Base-by-base conservation (phyloP, 2,329 filamentous ascomycete genomes). In the Chalaropsis ovoidea region DNA sequence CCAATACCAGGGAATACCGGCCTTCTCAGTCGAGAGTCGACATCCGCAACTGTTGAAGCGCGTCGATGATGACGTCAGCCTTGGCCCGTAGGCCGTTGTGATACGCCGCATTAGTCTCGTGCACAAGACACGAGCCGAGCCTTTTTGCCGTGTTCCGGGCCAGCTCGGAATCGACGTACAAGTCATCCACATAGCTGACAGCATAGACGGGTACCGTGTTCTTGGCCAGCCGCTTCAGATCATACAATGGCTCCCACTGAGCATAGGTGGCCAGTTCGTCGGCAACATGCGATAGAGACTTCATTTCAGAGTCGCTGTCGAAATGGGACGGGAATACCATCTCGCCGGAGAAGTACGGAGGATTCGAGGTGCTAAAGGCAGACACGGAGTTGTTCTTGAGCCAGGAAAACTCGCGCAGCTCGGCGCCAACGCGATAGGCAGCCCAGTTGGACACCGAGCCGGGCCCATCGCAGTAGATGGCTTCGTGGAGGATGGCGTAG, bases 251-350 rank as follows among this genome's bases (percentile, higher is more conserved):
- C 1, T 86, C 82, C 92, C 93, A 96, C 68, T 86, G 81, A 3
- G 80, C 75, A 56, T 82, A 82, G 0, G 78, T 71, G 0, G 92
- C 92, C 31, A 96, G 79, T 24, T 85, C 79, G 8, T 92, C 78
- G 0, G 90, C 90, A 0, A 85, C 86, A 11, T 83, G 78, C 65
- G 81, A 82, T 60, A 97, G 75, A 66, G 83, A 78, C n/a, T 77
- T 77, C 22, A 97, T 82, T 74, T 95, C 90, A 0, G 84, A 79
- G 71, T 90, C 93, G 17, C 86, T 86, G 45, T 91, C 84, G 70
- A 96, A 92, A 80, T 92, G 88, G 75, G 89, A 87, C 0, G 88
- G 87, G 73, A 86, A 96, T 62, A 96, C 83, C 90, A 96, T 96
- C 77, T 97, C 93, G 67, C 92, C 91, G 0, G 89, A 90, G 76